Base-by-base conservation (phyloP, 2,329 filamentous ascomycete genomes). In the Penicillium frequentans region DNA sequence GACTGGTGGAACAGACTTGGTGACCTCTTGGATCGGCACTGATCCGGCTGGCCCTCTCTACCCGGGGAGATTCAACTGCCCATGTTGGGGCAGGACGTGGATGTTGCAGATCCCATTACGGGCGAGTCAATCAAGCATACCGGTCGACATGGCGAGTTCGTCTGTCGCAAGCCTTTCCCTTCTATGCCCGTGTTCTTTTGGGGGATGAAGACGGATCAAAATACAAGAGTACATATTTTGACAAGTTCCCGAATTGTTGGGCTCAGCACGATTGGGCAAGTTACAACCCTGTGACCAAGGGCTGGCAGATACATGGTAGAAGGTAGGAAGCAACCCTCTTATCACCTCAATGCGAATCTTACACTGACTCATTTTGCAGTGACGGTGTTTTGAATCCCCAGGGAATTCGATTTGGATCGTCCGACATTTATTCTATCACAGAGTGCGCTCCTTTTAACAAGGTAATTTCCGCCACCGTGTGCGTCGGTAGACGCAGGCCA, bases 361-460 rank as follows among this genome's bases (percentile, higher is more conserved):
- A 37, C 33, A n/a, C 14, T 37, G 16, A 37, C 13, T 9, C 4
- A n/a, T n/a, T 19, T 24, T 35, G 5, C 42, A 74, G 73, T 55
- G 79, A 81, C 57, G 77, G 77, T 7, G 77, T 80, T 1, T 66
- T 81, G 21, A 81, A 81, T 58, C 79, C 79, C 1, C 75, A 73
- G 13, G 79, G 79, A 7, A 77, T 81, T 54, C 74, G 79, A 26
- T 81, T 81, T 52, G 79, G 79, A 21, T 74, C 70, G 11, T 70
- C 72, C 1, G 79, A 81, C 62, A 78, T 81, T 52, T 81, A 82
- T 66, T 69, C 73, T n/a, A 74, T 82, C 46, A 73, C 76, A n/a
- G 78, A 81, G 60, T 70, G 71, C 3, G 69, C 74, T 1, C 64
- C 70, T 1, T 74, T 77, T 59, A 76, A 71, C 54, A 45, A 60